Percentiles rank a stretch among this genome's conserved stretches.
These are phyloP conservation scores for Graphilbum ipis-grandicollis DNA, from an alignment of 2,329 filamentous ascomycete genomes.

Conservation along the genomic window DNA sequence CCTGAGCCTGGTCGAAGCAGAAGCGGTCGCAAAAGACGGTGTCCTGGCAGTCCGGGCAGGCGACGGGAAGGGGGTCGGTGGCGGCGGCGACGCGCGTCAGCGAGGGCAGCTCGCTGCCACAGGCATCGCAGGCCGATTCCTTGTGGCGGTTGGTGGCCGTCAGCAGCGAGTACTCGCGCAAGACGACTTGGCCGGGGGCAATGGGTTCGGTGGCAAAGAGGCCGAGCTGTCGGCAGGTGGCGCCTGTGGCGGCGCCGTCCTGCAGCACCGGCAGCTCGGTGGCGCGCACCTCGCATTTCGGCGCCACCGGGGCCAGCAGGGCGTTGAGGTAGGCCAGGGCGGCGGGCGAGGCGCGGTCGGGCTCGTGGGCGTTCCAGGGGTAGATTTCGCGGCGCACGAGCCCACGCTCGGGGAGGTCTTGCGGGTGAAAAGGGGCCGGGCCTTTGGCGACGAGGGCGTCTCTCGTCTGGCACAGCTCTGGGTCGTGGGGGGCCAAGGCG, in stretches of 20 bases:
- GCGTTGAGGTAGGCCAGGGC: slow-evolving; percentile 57
- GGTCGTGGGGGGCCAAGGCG: slow-evolving; percentile 33
- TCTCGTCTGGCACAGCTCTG: slow-evolving; percentile 28
- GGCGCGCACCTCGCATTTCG: slow-evolving; percentile 65
- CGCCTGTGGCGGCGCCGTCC: slow-evolving; percentile 15
- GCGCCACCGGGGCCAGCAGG: slow-evolving; percentile 50
- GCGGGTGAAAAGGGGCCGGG: slow-evolving; percentile 25
- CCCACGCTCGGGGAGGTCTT: slow-evolving; percentile 49
- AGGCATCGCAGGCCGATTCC: slow-evolving; percentile 78
- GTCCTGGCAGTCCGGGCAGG: slow-evolving; percentile 44
- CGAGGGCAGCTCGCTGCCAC: slow-evolving; percentile 54
- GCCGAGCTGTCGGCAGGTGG: slow-evolving; percentile 62
- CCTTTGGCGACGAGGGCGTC: slow-evolving; percentile 23
- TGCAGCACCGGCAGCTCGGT: slow-evolving; percentile 55
- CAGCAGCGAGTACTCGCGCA: slow-evolving; percentile 70
- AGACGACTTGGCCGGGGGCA: slow-evolving; percentile 53
- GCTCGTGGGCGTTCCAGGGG: slow-evolving; percentile 50
- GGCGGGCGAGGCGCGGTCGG: slow-evolving; percentile 52
- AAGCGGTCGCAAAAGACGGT: slow-evolving; percentile 47
- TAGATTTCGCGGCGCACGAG: slow-evolving; percentile 54
- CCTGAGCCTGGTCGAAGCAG: slow-evolving; percentile 39
- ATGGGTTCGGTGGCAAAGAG: slow-evolving; percentile 80
- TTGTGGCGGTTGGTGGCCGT: slow-evolving; percentile 81
- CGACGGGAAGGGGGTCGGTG: slow-evolving; percentile 35
- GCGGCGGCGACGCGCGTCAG: slow-evolving; percentile 29